Percentiles rank a stretch among this genome's conserved stretches.
Evolutionary conservation across 768 basidiomycete species (phyloP).

Genomic region (Psilocybe tampanensis): DNA sequence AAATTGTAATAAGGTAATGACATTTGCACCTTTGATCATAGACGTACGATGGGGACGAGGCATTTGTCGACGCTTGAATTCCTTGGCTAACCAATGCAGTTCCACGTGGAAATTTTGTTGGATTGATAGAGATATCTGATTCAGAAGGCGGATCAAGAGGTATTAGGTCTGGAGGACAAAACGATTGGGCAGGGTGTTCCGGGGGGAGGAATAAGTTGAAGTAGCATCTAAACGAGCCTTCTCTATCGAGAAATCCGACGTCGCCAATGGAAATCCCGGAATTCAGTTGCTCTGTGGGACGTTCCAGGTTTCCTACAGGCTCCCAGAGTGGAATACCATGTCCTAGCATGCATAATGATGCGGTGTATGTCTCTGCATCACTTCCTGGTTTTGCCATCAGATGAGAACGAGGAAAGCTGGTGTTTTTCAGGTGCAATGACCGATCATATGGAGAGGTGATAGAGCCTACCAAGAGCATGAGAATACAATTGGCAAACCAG

Average conservation of each 20-base stretch:
- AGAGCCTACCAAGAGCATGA: neutral
- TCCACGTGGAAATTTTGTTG: neutral
- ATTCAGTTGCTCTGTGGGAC: no score
- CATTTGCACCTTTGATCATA: neutral
- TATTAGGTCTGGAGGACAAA: neutral
- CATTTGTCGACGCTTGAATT: neutral
- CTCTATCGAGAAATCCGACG: slow-evolving; percentile 5
- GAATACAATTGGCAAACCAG: no score
- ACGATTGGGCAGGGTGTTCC: neutral
- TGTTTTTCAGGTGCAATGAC: neutral
- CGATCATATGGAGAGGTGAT: neutral
- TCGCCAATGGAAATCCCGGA: slow-evolving; percentile 4
- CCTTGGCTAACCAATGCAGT: slow-evolving; percentile 12
- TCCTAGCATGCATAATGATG: slow-evolving; percentile 3
- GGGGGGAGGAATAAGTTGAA: neutral
- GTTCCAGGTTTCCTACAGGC: neutral
- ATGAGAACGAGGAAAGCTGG: slow-evolving; percentile 1
- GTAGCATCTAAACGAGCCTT: neutral
- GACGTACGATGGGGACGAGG: slow-evolving; percentile 5
- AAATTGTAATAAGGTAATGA: neutral
- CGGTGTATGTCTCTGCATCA: neutral
- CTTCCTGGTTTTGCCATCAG: neutral
- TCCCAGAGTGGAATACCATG: slow-evolving; percentile 4
- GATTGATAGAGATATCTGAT: neutral
- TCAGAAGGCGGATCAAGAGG: neutral